Percentiles rank a stretch among this genome's conserved stretches.
Conservation (phyloP, 257 asterid genomes). For the Nicotiana sylvestris region DNA sequence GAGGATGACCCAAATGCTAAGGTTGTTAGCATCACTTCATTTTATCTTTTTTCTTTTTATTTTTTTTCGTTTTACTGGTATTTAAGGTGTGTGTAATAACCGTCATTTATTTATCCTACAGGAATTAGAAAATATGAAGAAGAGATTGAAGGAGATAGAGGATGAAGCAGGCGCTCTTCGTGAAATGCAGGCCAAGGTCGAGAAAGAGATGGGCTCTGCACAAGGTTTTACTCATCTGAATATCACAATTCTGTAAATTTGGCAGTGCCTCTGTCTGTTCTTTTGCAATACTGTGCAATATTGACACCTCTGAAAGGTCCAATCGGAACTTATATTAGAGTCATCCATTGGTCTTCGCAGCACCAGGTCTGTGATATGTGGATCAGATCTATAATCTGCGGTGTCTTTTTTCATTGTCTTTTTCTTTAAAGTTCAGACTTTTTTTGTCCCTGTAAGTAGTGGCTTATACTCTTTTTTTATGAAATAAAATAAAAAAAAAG, state of each 20-base stretch:
- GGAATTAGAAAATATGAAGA: constrained; percentile 77
- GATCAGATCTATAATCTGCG: background rate
- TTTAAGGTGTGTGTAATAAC: background rate
- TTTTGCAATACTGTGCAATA: background rate
- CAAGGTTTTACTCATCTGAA: constrained; percentile 41
- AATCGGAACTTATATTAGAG: background rate
- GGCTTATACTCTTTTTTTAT: background rate
- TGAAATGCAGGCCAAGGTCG: constrained; percentile 73
- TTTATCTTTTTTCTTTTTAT: too few relatives aligned
- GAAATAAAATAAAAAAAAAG: background rate
- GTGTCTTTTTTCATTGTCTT: background rate
- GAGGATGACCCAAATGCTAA: constrained; percentile 17
- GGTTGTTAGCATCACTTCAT: background rate
- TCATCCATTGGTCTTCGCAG: background rate
- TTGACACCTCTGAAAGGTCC: background rate
- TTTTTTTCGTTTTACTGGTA: background rate
- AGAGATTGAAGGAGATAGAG: constrained; percentile 72
- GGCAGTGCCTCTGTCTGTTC: background rate
- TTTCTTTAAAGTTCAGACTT: background rate
- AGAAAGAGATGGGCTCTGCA: constrained; percentile 62
- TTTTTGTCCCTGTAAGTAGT: background rate
- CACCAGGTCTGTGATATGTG: background rate
- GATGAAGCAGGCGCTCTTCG: constrained; percentile 89
- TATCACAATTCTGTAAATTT: background rate
- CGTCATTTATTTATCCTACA: constrained; percentile 8